Percentiles rank a stretch among this genome's conserved stretches.
Evolutionary conservation across 176 grass and related monocot genomes (phyloP).

Genomic region (Ananas comosus): DNA sequence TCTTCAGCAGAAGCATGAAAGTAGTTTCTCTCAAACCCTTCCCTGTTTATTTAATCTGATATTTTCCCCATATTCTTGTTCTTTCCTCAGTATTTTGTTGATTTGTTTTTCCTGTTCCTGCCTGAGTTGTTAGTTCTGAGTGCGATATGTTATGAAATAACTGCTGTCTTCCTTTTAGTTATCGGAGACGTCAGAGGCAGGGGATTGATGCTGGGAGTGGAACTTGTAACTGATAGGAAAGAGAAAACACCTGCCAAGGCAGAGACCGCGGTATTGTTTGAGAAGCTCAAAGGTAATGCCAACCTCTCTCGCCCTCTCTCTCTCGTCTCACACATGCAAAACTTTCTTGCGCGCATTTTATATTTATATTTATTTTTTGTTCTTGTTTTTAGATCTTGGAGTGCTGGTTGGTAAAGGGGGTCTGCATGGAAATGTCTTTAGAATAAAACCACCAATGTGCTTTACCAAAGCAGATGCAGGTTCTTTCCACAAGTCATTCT

Average conservation of each 20-base stretch:
- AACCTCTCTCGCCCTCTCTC: background rate
- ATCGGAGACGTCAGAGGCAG: constrained; percentile 96
- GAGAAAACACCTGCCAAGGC: constrained; percentile 86
- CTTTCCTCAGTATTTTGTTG: background rate
- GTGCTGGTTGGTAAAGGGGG: constrained; percentile 82
- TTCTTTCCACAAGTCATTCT: constrained; percentile 12
- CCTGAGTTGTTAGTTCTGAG: background rate
- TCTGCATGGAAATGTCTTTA: constrained; percentile 82
- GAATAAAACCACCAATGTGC: constrained; percentile 99
- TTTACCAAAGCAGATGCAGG: constrained; percentile 87
- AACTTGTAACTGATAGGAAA: constrained; percentile 76
- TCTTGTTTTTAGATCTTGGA: constrained; percentile 49
- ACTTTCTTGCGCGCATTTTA: background rate
- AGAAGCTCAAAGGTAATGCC: constrained; percentile 73
- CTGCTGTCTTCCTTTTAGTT: constrained; percentile 36
- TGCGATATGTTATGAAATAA: background rate
- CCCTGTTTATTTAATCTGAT: background rate
- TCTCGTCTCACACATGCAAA: constrained; percentile 1
- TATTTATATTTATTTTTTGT: background rate
- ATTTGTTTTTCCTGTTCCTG: background rate
- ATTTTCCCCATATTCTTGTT: background rate
- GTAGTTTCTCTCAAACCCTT: constrained; percentile 30
- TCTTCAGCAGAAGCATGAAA: constrained; percentile 92
- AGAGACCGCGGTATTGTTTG: constrained; percentile 66
- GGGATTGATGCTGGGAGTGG: constrained; percentile 93